These are phyloP conservation scores for Hypoxylon sp. DNA, from an alignment of 2,329 filamentous ascomycete species.

Conservation along the genomic window DNA sequence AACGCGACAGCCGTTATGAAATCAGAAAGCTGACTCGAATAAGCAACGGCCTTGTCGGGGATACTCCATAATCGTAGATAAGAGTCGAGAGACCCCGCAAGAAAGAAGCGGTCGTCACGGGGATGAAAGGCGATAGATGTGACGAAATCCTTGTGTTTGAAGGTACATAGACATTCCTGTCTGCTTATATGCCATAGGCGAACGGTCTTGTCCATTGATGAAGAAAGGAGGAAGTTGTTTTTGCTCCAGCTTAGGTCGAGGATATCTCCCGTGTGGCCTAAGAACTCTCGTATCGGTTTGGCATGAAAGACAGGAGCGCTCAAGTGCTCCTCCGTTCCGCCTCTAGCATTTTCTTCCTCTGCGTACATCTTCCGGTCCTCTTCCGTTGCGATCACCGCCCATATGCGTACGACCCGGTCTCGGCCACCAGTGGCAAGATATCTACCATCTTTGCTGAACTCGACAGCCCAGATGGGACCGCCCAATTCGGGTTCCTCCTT, in stretches of 20 bases:
- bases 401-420: conserved; percentile 86
- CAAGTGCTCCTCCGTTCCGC: conserved; percentile 70
- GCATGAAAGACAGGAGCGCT: conserved; percentile 91
- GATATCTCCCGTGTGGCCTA: conserved; percentile 86
- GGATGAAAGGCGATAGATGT: conserved; percentile 96
- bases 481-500: conserved; percentile 58
- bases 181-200: conserved; percentile 91
- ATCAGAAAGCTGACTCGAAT: conserved; percentile 79
- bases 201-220: conserved; percentile 98
- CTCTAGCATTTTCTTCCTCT: conserved; percentile 67
- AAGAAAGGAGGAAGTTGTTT: conserved; percentile 96
- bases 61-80: conserved; percentile 96
- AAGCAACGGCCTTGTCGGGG: conserved; percentile 93
- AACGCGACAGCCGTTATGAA: conserved; percentile 96
- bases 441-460: conserved; percentile 91
- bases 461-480: conserved; percentile 88
- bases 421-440: conserved; percentile 94
- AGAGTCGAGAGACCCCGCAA: conserved; percentile 91
- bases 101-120: conserved; percentile 93
- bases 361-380: conserved; percentile 83
- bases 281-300: conserved; percentile 82
- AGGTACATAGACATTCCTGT: conserved; percentile 88
- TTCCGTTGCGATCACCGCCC: conserved; percentile 84
- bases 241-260: conserved; percentile 98
- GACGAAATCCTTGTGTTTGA: conserved; percentile 94